These are phyloP conservation scores for Articulospora tetracladia DNA, from an alignment of 495 filamentous ascomycete species.

Conservation along the genomic window DNA sequence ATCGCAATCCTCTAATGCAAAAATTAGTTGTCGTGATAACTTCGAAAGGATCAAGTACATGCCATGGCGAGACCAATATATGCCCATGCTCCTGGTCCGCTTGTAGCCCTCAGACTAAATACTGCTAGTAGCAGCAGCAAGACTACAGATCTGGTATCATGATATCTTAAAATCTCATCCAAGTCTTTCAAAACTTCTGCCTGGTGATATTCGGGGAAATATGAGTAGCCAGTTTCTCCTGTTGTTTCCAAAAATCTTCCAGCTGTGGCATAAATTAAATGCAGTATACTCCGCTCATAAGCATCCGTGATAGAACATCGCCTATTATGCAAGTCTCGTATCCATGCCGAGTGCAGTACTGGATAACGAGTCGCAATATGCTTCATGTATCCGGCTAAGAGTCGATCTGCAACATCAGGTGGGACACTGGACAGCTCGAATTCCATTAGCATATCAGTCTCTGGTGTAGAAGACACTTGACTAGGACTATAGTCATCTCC, in stretches of 20 bases:
- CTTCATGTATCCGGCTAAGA: conserved; percentile 1
- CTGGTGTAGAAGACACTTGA: background rate
- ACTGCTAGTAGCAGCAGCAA: background rate
- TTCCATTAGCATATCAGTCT: background rate
- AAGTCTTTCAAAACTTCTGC: conserved; percentile 1
- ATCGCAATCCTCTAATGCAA: conserved; percentile 39
- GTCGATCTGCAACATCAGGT: background rate
- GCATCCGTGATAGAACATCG: conserved; percentile 1
- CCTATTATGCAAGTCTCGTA: background rate
- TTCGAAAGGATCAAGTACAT: background rate
- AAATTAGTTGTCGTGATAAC: background rate
- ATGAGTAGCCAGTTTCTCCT: background rate
- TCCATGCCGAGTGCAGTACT: conserved; percentile 4
- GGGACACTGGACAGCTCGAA: background rate
- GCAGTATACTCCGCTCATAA: conserved; percentile 4
- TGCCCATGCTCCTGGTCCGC: conserved; percentile 3
- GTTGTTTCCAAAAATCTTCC: conserved; percentile 8
- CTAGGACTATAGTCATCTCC: background rate
- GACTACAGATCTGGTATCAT: conserved; percentile 5
- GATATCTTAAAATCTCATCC: background rate
- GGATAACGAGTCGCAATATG: conserved; percentile 5
- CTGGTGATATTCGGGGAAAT: background rate
- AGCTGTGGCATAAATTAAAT: conserved; percentile 7
- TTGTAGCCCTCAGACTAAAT: background rate
- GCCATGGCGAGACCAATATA: conserved; percentile 43